These are phyloP conservation scores for Calonectria pseudoreteaudii DNA, from an alignment of 2,329 filamentous ascomycete species.

Conservation along the genomic window DNA sequence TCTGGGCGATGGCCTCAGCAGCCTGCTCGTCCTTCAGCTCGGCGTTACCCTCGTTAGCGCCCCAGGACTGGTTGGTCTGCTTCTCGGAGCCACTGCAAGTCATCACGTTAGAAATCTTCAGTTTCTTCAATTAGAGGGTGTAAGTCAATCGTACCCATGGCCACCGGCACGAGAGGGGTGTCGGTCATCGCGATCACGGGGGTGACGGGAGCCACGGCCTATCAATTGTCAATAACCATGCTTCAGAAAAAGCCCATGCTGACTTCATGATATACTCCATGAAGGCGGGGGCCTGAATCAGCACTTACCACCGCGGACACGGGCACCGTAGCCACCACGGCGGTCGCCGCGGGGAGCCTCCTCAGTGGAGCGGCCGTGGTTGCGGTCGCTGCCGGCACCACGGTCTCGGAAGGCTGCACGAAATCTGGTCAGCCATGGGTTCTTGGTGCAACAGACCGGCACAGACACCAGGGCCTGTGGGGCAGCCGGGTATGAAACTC, in stretches of 20 bases:
- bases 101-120: slow-evolving; percentile 38
- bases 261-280: background rate
- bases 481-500: slow-evolving; percentile 52
- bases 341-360: slow-evolving; percentile 69
- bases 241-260: slow-evolving; percentile 3
- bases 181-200: slow-evolving; percentile 68
- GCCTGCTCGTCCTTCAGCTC: slow-evolving; percentile 93
- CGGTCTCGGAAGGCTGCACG: slow-evolving; percentile 87
- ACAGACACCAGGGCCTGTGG: background rate
- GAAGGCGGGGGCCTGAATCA: background rate
- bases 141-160: slow-evolving; percentile 56
- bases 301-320: slow-evolving; percentile 68
- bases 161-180: slow-evolving; percentile 59
- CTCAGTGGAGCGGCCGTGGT: slow-evolving; percentile 83
- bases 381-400: slow-evolving; percentile 82
- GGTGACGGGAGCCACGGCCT: slow-evolving; percentile 67
- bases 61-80: slow-evolving; percentile 91
- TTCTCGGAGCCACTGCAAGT: slow-evolving; percentile 79
- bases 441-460: slow-evolving; percentile 13
- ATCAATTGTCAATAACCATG: slow-evolving; percentile 13
- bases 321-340: slow-evolving; percentile 73
- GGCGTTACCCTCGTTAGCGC: slow-evolving; percentile 81
- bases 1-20: slow-evolving; percentile 88
- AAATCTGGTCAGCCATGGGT: slow-evolving; percentile 28
- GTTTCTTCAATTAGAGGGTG: background rate